Base-by-base conservation (phyloP, 2,329 filamentous ascomycete species). In the Epichloe aotearoae region DNA sequence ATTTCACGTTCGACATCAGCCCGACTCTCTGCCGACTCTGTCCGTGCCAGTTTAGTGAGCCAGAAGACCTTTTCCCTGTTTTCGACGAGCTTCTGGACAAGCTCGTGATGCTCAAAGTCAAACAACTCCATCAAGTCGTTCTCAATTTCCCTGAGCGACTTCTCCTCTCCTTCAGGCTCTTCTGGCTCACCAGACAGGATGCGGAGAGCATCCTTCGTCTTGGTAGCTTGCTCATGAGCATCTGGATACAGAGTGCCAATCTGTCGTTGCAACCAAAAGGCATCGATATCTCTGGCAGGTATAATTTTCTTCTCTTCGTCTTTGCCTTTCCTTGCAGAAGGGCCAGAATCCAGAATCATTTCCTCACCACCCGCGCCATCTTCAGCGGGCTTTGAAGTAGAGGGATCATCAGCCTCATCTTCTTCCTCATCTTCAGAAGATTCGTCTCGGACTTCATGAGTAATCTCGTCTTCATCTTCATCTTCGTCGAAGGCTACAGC, bases 51-150 rank as follows among this genome's bases (percentile, higher is more conserved):
- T 58, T 82, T 82, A 11, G 91, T 97, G 40, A 94, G 85, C 93
- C 94, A 98, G 11, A 95, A 87, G 51, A 98, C 82, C 72, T 93
- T 94, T 61, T 96, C 88, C 52, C 88, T 80, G 67, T 98, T 98
- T 58, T 84, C 81, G 51, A 97, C 89, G 15, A 98, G 77, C 66
- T 88, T 91, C 56, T 88, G 84, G 26, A 97, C 93, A 50, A 96
- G 76, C 56, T 96, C 89, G 54, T 94, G 88, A 62, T 96, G 86
- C 61, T 97, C 91, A 61, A 95, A 98, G 61, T 98, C 93, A 59
- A 98, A 97, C 0, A 98, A 77, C 61, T 96, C 93, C 86, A 97
- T 97, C 52, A 98, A 75, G 55, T 98, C 93, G 66, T 98, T 98
- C 63, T 98, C 93, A 51, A 97, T 90, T 62, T 98, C 91, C 60